A percentile compares a stretch with the other conserved stretches of the same genome.
Evolutionary conservation across 805 yeast genomes (phyloP).

Genomic region (Candida vartiovaarae): DNA sequence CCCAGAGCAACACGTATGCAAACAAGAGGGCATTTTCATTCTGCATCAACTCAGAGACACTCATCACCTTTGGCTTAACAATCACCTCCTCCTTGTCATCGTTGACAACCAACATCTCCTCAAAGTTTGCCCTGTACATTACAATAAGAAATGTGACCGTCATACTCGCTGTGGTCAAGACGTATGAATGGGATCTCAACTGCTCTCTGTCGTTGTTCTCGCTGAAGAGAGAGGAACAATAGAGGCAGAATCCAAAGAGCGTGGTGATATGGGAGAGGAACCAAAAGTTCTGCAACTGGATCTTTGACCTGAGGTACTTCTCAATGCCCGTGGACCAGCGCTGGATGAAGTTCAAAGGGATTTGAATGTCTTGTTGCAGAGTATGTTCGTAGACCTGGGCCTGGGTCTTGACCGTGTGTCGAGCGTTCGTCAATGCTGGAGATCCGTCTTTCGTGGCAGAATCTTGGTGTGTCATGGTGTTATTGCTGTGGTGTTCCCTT

Average conservation of each 20-base stretch:
- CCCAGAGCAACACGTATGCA: constrained; percentile 32
- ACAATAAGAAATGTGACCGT: constrained; percentile 21
- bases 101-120: constrained; percentile 11
- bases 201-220: background rate
- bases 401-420: no score
- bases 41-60: constrained; percentile 30
- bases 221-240: constrained; percentile 2
- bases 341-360: constrained; percentile 6
- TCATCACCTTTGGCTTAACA: constrained; percentile 12
- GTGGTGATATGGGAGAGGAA: constrained; percentile 18
- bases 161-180: constrained; percentile 14
- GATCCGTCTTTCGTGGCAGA: no score
- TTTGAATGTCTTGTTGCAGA: background rate
- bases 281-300: constrained; percentile 21
- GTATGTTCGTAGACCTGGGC: no score
- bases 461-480: no score
- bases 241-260: constrained; percentile 12
- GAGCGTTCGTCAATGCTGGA: no score
- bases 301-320: constrained; percentile 7
- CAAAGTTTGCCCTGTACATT: constrained; percentile 15
- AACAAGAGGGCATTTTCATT: constrained; percentile 36
- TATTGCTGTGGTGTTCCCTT: no score
- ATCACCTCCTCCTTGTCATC: constrained; percentile 11
- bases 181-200: constrained; percentile 9
- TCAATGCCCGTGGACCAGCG: constrained; percentile 1